A percentile compares a stretch with the other conserved stretches of the same genome.
phyloP scores from a whole-genome alignment of 225 moss, liverwort and hornwort species.

The Takakia lepidozioides region DNA sequence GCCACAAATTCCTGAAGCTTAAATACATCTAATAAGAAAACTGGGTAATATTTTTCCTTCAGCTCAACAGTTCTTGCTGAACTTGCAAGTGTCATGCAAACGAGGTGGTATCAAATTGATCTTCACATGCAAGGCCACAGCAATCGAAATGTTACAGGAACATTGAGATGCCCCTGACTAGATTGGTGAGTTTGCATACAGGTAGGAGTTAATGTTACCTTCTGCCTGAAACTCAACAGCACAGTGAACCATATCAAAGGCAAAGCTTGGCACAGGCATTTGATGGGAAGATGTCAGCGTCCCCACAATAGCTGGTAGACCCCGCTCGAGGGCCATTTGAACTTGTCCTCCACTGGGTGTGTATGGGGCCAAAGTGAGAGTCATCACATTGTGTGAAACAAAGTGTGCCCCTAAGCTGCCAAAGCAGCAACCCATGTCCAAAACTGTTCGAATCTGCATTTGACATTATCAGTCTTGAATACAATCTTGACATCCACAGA shows the following conservation, averaged over 20 bases:
- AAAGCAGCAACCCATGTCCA: constrained; percentile 36
- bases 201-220: constrained; percentile 10
- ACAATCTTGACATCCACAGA: too few relatives aligned
- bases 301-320: constrained; percentile 34
- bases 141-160: too few relatives aligned
- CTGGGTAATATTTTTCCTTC: too few relatives aligned
- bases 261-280: constrained; percentile 39
- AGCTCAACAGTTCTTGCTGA: too few relatives aligned
- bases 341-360: constrained; percentile 32
- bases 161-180: too few relatives aligned
- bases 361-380: constrained; percentile 28
- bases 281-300: constrained; percentile 13
- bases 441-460: constrained; percentile 32
- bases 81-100: too few relatives aligned
- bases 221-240: constrained; percentile 12
- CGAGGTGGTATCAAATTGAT: too few relatives aligned
- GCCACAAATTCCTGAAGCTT: too few relatives aligned
- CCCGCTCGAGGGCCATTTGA: constrained; percentile 36
- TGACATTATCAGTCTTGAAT: too few relatives aligned
- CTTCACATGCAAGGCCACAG: too few relatives aligned
- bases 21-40: too few relatives aligned
- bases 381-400: constrained; percentile 16
- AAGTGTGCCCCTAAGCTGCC: constrained; percentile 26
- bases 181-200: too few relatives aligned
- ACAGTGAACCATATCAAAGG: constrained; percentile 41